Evolutionary conservation across 257 asterid genomes (phyloP), one percentile per base, ranked within the genome.

Genomic region (Gentiana macrophylla): DNA sequence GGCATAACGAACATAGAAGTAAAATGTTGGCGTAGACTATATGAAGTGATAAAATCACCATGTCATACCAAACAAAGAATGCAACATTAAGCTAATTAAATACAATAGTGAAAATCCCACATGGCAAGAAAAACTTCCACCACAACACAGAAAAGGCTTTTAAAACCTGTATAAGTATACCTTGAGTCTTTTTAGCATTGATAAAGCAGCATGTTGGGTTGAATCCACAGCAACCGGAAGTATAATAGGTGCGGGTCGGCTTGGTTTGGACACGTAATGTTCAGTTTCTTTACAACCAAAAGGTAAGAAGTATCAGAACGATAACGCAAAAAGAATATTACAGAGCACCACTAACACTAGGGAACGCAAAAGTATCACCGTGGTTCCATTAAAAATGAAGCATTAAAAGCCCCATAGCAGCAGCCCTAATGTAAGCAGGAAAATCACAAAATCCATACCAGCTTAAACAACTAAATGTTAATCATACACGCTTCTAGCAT

Each of bases 131-230:
- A n/a, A 11, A 36, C 47, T 9, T 45, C n/a, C 37, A 8, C 37
- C 35, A 37, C 8, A 38, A 37, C 37, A 12, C 32, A 15, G 12
- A 44, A 49, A 12, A 52, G 47, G 33, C 12, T 47, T 13, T 44
- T 36, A 57, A 55, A 65, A 66, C 68, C 38, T 41, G 6, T 5
- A 2, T 3, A 41, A 41, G 11, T 70, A 53, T 76, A 90, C 98
- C 94, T 90, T 77, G 77, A 90, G 84, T 72, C 84, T 81, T 81
- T 82, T 84, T 62, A 90, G 70, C 56, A 78, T 55, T 33, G 53
- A 59, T 48, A 86, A 56, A 75, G 98, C 94, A 80, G 86, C 94
- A 67, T 79, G 77, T 74, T 90, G 96, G 72, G 84, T 73, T 59
- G 80, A 71, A 86, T 90, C 98, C 59, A 74, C 91, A 57, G 76